phyloP scores from a whole-genome alignment of 768 basidiomycete genomes.

The Tulasnella sp. region DNA sequence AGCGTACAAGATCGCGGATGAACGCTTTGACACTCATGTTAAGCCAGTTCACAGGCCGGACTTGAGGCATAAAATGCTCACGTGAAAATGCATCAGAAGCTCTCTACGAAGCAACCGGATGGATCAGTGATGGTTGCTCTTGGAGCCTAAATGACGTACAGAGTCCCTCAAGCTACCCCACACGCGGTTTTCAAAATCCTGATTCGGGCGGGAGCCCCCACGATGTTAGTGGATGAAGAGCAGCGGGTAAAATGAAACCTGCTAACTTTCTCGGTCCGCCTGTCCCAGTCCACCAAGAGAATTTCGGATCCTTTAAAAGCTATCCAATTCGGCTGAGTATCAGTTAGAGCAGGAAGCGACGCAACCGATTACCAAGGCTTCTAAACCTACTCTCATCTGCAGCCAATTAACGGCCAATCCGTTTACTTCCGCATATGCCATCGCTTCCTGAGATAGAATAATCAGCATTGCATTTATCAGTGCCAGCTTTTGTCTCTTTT shows the following conservation, averaged over 20 bases:
- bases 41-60: not conserved
- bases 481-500: not conserved
- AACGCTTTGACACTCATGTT: not conserved
- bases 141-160: not conserved
- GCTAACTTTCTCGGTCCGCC: not conserved
- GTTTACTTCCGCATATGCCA: not conserved
- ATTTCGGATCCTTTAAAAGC: not conserved
- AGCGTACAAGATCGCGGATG: not conserved
- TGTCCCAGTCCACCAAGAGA: not conserved
- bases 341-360: not conserved
- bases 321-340: not conserved
- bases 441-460: not conserved
- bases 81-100: not conserved
- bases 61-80: not conserved
- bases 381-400: not conserved
- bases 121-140: not conserved
- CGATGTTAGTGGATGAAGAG: not conserved
- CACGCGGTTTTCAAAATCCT: not conserved
- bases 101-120: not conserved
- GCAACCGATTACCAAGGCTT: not conserved
- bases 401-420: not conserved
- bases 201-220: not conserved
- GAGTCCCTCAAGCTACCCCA: constrained; percentile 1
- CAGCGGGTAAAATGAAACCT: not conserved
- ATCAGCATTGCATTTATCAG: not conserved